phyloP scores from a whole-genome alignment of 1,284 basidiomycete species.

The Pterula multifida region DNA sequence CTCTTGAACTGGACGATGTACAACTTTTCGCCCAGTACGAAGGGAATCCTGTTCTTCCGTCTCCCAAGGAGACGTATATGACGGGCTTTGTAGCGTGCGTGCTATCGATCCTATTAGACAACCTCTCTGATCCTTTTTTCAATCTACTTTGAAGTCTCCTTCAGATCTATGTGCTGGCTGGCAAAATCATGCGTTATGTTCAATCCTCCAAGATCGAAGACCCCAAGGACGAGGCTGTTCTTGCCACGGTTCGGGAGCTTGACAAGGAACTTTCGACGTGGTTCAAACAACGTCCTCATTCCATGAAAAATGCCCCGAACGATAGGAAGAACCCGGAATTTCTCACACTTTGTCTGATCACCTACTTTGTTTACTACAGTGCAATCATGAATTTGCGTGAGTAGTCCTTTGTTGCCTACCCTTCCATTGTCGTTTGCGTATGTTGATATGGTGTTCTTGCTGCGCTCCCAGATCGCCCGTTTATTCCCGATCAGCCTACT shows the following conservation, averaged over 20 bases:
- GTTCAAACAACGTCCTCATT: constrained; percentile 9
- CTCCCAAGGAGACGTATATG: constrained; percentile 9
- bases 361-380: constrained; percentile 13
- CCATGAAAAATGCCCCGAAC: constrained; percentile 10
- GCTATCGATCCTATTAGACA: neutral
- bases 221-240: constrained; percentile 6
- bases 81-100: constrained; percentile 13
- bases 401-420: constrained; percentile 4
- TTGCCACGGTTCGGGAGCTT: constrained; percentile 6
- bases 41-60: neutral
- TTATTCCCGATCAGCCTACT: constrained; percentile 11
- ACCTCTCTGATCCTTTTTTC: neutral
- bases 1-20: constrained; percentile 3
- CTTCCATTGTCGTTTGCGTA: neutral
- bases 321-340: constrained; percentile 9
- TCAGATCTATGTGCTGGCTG: constrained; percentile 12
- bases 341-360: constrained; percentile 11
- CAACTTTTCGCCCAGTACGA: neutral
- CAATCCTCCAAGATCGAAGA: constrained; percentile 12
- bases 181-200: constrained; percentile 11
- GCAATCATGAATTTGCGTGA: constrained; percentile 13
- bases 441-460: neutral
- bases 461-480: constrained; percentile 11
- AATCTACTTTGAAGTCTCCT: constrained; percentile 8
- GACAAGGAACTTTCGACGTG: constrained; percentile 10